A percentile compares a stretch with the other conserved stretches of the same genome.
Evolutionary conservation across 768 basidiomycete genomes (phyloP).

Genomic region (Boletus sensibilis): DNA sequence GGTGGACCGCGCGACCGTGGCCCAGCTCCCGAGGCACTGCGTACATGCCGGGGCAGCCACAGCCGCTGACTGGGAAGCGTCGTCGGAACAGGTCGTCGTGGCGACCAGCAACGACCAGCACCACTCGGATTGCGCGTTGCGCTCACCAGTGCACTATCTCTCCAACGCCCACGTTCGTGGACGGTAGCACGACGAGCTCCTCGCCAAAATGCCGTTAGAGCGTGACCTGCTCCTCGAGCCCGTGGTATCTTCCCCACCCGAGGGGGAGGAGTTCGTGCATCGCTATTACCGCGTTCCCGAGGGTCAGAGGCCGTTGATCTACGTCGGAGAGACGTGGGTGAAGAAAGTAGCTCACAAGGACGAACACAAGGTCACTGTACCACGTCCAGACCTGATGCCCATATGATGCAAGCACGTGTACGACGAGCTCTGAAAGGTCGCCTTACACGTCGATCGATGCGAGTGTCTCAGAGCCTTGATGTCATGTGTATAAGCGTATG

Average conservation of each 20-base stretch:
- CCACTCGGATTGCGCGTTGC: neutral
- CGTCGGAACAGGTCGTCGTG: neutral
- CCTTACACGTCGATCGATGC: no score
- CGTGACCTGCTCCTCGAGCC: neutral
- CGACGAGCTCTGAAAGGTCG: neutral
- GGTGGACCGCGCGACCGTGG: neutral
- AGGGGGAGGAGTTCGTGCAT: neutral
- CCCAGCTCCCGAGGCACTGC: neutral
- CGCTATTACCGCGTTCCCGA: neutral
- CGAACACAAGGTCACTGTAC: neutral
- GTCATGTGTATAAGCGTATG: neutral
- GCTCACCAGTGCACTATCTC: neutral
- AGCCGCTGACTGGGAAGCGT: no score
- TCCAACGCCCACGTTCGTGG: neutral
- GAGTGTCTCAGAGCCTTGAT: neutral
- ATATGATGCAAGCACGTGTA: neutral
- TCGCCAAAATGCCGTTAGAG: neutral
- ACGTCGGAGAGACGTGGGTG: conserved; percentile 6
- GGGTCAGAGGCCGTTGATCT: neutral
- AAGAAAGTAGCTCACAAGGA: neutral
- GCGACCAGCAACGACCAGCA: neutral
- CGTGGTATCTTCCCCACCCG: neutral
- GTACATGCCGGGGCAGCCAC: neutral
- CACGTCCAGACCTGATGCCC: neutral
- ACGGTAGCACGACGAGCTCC: neutral